These are phyloP conservation scores for Aspergillus arachidicola DNA, from an alignment of 2,329 filamentous ascomycete genomes.

Conservation along the genomic window DNA sequence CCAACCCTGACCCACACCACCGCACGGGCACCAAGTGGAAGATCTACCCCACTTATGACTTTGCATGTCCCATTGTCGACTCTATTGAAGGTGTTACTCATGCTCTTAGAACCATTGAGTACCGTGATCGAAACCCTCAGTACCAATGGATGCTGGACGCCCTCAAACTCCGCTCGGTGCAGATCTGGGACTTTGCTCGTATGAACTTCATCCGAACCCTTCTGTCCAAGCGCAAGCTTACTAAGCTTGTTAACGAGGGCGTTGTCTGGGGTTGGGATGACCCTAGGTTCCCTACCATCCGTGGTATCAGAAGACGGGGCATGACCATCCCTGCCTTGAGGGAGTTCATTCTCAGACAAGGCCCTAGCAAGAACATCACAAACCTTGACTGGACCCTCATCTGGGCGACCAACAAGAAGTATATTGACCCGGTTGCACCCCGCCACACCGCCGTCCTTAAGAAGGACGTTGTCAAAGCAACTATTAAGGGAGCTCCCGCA, in stretches of 20 bases:
- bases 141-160: conserved; percentile 56
- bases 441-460: conserved; percentile 73
- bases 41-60: conserved; percentile 69
- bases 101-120: conserved; percentile 66
- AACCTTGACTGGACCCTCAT: conserved; percentile 54
- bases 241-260: conserved; percentile 52
- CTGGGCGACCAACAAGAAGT: conserved; percentile 71
- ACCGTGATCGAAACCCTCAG: conserved; percentile 55
- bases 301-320: conserved; percentile 52
- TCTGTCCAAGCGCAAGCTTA: conserved; percentile 55
- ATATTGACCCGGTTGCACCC: conserved; percentile 75
- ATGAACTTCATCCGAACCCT: conserved; percentile 56
- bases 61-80: conserved; percentile 66
- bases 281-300: conserved; percentile 54
- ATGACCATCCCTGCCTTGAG: conserved; percentile 52
- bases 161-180: conserved; percentile 48
- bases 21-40: conserved; percentile 67
- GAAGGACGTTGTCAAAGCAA: conserved; percentile 71
- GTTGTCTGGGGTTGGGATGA: conserved; percentile 56
- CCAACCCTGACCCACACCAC: conserved; percentile 70
- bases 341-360: conserved; percentile 55
- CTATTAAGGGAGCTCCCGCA: conserved; percentile 66
- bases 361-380: conserved; percentile 51
- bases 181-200: conserved; percentile 56
- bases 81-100: conserved; percentile 66